Evolutionary conservation across 1,284 basidiomycete genomes (phyloP).

Genomic region (Vanrija sp.): DNA sequence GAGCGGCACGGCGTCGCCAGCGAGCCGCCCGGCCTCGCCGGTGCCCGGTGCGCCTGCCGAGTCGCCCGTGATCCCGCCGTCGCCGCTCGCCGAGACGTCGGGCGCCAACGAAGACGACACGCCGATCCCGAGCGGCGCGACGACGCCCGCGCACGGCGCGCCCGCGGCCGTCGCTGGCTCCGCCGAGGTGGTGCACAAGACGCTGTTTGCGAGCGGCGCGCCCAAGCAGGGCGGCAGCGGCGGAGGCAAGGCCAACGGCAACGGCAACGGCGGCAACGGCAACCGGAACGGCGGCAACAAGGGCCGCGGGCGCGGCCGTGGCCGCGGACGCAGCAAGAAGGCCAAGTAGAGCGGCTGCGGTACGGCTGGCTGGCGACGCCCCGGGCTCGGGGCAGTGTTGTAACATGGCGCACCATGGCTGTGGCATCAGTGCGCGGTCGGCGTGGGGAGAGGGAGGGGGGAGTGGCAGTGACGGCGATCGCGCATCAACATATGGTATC

Average conservation of each 20-base stretch:
- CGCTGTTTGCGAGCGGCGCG: slow-evolving; percentile 9
- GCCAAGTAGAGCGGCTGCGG: neutral
- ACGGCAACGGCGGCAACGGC: neutral
- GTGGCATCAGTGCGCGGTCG: too few relatives aligned
- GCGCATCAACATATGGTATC: too few relatives aligned
- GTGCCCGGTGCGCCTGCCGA: slow-evolving; percentile 4
- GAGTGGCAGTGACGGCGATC: too few relatives aligned
- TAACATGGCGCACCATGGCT: too few relatives aligned
- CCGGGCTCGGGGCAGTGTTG: too few relatives aligned
- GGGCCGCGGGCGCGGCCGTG: slow-evolving; percentile 3
- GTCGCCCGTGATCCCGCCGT: neutral
- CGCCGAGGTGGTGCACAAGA: slow-evolving; percentile 16
- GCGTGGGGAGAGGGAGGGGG: too few relatives aligned
- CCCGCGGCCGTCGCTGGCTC: neutral
- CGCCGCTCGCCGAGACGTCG: neutral
- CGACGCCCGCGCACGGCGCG: neutral
- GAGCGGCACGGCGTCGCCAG: slow-evolving; percentile 5
- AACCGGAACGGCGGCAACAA: neutral
- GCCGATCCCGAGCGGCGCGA: neutral
- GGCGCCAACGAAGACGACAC: slow-evolving; percentile 1
- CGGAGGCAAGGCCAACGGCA: neutral
- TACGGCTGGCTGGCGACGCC: neutral
- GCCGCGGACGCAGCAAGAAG: slow-evolving; percentile 7
- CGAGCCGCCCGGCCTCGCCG: neutral
- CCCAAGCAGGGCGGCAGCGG: neutral